Evolutionary conservation across 2,329 filamentous ascomycete species (phyloP), one percentile per base, ranked within the genome.

Genomic region (Colletotrichum chrysophilum): DNA sequence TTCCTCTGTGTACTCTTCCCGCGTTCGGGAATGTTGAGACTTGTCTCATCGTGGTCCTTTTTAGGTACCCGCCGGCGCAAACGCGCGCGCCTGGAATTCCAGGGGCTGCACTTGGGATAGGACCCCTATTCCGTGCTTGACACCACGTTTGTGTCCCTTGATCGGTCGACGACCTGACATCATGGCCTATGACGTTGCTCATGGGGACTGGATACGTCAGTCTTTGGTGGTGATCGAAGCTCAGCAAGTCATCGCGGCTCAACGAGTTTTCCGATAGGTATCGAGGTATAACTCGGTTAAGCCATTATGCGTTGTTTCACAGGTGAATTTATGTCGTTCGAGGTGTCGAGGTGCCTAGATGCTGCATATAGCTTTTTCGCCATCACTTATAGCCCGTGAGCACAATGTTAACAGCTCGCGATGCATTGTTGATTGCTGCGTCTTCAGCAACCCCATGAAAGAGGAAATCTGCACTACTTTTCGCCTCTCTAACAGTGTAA

Each of bases 21-120:
- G 38, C 69, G 62, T 62, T 24, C 65, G 70, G 70, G 70, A 75
- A 68, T 75, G 64, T 69, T 18, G 32, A 73, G 58, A 74, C 56
- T 28, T 73, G 74, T 74, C 56, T 69, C 58, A 75, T 61, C 34
- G 48, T 30, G 64, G 24, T 36, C 34, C 36, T 52, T 34, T 68
- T 34, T 28, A 34, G 13, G 26, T 14, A 38, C 43, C 32, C 60
- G 21, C 8, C 48, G 13, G 10, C 32, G 21, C 28, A 61, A 43
- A 18, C 61, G 36, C 56, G 32, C 48, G 18, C 24, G 18, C 26
- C 32, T 60, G 43, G 72, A 75, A 75, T 75, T 18, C 28, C 32
- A 26, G 62, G 56, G 18, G 21, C 18, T n/a, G 38, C 58, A 56
- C 64, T 60, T 69, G 21, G 58, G 14, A 48, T n/a, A 28, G 21